A percentile compares a stretch with the other conserved stretches of the same genome.
These are phyloP conservation scores for Ustanciosporium gigantosporum DNA, from an alignment of 1,284 basidiomycete species.

Conservation along the genomic window DNA sequence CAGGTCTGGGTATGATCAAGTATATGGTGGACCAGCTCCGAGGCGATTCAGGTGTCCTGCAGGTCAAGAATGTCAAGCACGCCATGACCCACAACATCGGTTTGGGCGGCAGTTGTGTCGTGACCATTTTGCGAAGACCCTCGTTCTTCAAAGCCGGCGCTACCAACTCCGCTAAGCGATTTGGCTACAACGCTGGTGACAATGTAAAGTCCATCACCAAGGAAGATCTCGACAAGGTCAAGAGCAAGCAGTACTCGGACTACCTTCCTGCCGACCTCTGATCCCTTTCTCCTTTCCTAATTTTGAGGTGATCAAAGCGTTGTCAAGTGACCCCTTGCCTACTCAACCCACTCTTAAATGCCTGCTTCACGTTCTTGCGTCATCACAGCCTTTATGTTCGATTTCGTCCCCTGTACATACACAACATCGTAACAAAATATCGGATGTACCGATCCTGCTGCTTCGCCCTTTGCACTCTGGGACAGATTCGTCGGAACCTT, in stretches of 20 bases:
- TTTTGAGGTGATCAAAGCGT: no score
- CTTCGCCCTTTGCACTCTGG: no score
- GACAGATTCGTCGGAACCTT: no score
- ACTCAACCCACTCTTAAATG: no score
- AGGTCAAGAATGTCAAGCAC: slow-evolving; percentile 75
- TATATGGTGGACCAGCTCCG: slow-evolving; percentile 72
- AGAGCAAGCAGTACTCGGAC: slow-evolving; percentile 50
- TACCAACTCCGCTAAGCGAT: slow-evolving; percentile 41
- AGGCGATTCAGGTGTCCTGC: slow-evolving; percentile 62
- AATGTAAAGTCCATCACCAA: slow-evolving; percentile 46
- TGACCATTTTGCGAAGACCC: slow-evolving; percentile 42
- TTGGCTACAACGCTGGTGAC: slow-evolving; percentile 53
- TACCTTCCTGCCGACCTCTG: slow-evolving; percentile 44
- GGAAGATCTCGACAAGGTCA: slow-evolving; percentile 49
- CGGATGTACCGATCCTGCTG: no score
- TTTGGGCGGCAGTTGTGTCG: slow-evolving; percentile 66
- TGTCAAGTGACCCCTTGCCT: no score
- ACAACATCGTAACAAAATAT: no score
- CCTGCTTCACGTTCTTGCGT: no score
- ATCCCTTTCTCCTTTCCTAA: no score
- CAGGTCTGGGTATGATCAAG: slow-evolving; percentile 84
- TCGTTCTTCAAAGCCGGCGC: slow-evolving; percentile 47
- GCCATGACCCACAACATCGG: slow-evolving; percentile 83
- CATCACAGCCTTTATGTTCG: no score
- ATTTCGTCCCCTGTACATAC: no score